phyloP scores from a whole-genome alignment of 2,329 filamentous ascomycete genomes.

The Aurifilum marmelostoma region DNA sequence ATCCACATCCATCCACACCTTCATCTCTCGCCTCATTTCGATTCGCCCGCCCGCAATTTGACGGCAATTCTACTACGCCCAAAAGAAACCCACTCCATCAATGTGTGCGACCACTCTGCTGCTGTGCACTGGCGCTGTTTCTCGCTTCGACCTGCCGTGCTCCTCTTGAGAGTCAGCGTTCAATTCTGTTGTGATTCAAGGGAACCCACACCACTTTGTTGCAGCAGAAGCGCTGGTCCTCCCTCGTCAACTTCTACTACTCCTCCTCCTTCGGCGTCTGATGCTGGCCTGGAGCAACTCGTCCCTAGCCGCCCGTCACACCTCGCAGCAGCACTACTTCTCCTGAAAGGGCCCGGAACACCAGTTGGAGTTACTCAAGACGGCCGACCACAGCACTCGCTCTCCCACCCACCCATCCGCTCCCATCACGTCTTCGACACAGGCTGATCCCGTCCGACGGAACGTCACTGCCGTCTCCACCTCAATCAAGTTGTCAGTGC shows the following conservation, averaged over 20 bases:
- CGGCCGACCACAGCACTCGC: background rate
- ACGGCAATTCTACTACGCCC: constrained; percentile 14
- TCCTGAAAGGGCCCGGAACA: constrained; percentile 2
- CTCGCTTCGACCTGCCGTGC: background rate
- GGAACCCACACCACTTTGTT: background rate
- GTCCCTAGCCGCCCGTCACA: background rate
- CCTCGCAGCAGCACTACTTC: background rate
- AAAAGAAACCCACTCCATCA: constrained; percentile 7
- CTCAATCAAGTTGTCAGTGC: constrained; percentile 54
- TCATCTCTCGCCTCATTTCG: constrained; percentile 21
- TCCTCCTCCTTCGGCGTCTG: background rate
- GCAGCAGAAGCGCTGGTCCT: background rate
- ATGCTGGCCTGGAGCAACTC: background rate
- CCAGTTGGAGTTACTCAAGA: background rate
- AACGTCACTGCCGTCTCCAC: constrained; percentile 29
- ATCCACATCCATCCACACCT: constrained; percentile 10
- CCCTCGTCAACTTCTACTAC: background rate
- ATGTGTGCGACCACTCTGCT: background rate
- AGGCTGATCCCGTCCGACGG: constrained; percentile 25
- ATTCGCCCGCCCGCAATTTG: constrained; percentile 17
- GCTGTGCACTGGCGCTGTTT: constrained; percentile 6
- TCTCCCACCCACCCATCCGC: background rate
- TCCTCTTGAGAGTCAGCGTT: constrained; percentile 1
- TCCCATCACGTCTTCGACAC: constrained; percentile 4
- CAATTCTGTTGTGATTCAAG: background rate